phyloP scores from a whole-genome alignment of 2,329 filamentous ascomycete genomes.

The Sclerotinia trifoliorum region DNA sequence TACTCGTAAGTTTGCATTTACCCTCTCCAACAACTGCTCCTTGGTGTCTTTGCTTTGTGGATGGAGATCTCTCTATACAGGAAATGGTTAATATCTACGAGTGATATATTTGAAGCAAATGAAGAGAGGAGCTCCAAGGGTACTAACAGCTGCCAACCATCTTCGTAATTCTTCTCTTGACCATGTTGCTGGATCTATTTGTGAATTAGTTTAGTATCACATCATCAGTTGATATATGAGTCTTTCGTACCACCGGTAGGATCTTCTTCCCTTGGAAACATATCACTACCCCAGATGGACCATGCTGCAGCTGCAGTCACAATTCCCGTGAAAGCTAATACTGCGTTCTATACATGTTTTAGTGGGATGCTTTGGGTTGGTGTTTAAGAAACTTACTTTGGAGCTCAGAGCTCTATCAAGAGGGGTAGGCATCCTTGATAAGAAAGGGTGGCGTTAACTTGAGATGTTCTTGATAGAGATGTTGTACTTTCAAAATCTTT shows the following conservation, averaged over 20 bases:
- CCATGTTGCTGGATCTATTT: slow-evolving; percentile 66
- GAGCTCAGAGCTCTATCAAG: slow-evolving; percentile 69
- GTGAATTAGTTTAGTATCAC: slow-evolving; percentile 11
- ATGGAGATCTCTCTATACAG: slow-evolving; percentile 59
- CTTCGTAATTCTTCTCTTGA: slow-evolving; percentile 73
- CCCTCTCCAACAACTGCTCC: slow-evolving; percentile 64
- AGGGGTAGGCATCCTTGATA: slow-evolving; percentile 61
- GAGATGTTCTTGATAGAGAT: background rate
- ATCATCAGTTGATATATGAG: background rate
- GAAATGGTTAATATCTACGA: slow-evolving; percentile 1
- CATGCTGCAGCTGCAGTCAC: slow-evolving; percentile 79
- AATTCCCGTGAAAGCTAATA: slow-evolving; percentile 75
- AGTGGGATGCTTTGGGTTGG: background rate
- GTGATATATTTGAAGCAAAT: slow-evolving; percentile 13
- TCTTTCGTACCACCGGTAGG: slow-evolving; percentile 66
- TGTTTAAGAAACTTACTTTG: slow-evolving; percentile 51
- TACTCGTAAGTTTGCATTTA: slow-evolving; percentile 65
- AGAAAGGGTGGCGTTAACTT: slow-evolving; percentile 18
- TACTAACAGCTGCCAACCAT: slow-evolving; percentile 77
- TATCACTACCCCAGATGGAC: slow-evolving; percentile 77
- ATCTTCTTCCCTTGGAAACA: slow-evolving; percentile 74
- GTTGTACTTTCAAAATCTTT: background rate
- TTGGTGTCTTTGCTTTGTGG: slow-evolving; percentile 58
- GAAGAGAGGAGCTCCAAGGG: background rate
- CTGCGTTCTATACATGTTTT: slow-evolving; percentile 55